These are phyloP conservation scores for Suhomyces emberorum DNA, from an alignment of 805 yeast genomes.

Conservation along the genomic window DNA sequence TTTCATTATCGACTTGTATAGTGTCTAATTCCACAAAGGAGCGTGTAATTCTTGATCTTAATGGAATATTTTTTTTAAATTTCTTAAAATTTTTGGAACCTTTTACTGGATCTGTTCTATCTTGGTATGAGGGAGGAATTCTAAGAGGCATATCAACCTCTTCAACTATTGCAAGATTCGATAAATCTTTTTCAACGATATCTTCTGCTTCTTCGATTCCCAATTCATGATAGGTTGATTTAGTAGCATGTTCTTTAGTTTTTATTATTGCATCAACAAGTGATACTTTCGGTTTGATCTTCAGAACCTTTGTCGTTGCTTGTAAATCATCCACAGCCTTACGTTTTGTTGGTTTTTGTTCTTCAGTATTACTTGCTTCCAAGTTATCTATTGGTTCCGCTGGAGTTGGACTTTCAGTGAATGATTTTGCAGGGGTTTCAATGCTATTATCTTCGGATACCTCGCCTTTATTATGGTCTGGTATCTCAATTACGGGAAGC, in stretches of 20 bases:
- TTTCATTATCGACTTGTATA: constrained; percentile 7
- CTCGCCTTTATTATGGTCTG: too few species aligned
- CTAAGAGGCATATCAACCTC: constrained; percentile 17
- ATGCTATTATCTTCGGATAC: too few species aligned
- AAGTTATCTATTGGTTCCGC: too few species aligned
- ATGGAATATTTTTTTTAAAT: constrained; percentile 25
- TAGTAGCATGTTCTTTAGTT: constrained; percentile 22
- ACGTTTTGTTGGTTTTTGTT: too few species aligned
- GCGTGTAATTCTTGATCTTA: constrained; percentile 23
- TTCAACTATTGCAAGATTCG: constrained; percentile 36
- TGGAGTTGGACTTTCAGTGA: too few species aligned
- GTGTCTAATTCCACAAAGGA: constrained; percentile 26
- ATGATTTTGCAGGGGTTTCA: too few species aligned
- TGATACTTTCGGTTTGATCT: constrained; percentile 13
- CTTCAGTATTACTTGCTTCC: too few species aligned
- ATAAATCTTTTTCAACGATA: constrained; percentile 16
- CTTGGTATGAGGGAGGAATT: constrained; percentile 6
- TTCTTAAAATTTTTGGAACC: constrained; percentile 38
- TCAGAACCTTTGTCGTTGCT: too few species aligned
- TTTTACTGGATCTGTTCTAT: constrained; percentile 12
- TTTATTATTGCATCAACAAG: constrained; percentile 28
- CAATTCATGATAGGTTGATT: constrained; percentile 20
- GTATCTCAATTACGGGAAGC: too few species aligned
- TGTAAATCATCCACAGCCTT: too few species aligned
- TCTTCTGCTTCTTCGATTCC: constrained; percentile 22